Evolutionary conservation across 163 green algal species (phyloP), one percentile per base, ranked within the genome.

Genomic region (Scenedesmus sp.): DNA sequence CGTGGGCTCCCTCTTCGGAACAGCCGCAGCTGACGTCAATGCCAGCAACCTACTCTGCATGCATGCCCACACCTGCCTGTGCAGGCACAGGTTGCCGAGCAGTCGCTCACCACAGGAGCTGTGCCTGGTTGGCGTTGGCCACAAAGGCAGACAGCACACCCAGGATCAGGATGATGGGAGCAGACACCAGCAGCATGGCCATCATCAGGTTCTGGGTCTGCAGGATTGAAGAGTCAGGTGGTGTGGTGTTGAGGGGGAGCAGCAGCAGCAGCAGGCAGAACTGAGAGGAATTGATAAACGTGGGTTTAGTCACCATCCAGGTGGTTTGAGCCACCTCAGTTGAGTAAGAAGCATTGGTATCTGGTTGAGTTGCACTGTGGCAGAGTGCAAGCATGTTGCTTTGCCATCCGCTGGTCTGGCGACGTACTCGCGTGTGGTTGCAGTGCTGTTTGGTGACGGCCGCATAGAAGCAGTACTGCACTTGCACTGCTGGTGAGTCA

Each of bases 191-290:
- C 51, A 95, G 61, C 44, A 97, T 91, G 15, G 81, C 87, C 7
- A 91, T 79, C 40, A 96, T 92, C n/a, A 82, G 73, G 89, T 97
- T 93, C 30, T 93, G 94, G 3, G 73, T 88, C 92, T 95, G 93
- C 86, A 65, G 46, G 86, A 83, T 86, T 65, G 7, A 33, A 24
- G 82, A 40, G 9, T 16, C 30, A 37, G 22, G 22, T 76, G 30
- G 72, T 46, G 44, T 1, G 9, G 35, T 80, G 20, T 78, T 13
- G 26, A 13, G 10, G 9, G 24, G 49, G 15, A 76, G 61, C 61
- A n/a, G 30, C 65, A 40, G 65, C 65, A 76, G 65, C 56, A 26
- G 65, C 65, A 40, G 16, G 53, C 15, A 7, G 13, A 30, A 68
- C 15, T 6, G 53, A 22, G 7, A 26, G 13, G 53, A 3, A 30